Evolutionary conservation across 495 filamentous ascomycete species (phyloP), one percentile per base, ranked within the genome.

Genomic region (Staphylotrichum longicolle): DNA sequence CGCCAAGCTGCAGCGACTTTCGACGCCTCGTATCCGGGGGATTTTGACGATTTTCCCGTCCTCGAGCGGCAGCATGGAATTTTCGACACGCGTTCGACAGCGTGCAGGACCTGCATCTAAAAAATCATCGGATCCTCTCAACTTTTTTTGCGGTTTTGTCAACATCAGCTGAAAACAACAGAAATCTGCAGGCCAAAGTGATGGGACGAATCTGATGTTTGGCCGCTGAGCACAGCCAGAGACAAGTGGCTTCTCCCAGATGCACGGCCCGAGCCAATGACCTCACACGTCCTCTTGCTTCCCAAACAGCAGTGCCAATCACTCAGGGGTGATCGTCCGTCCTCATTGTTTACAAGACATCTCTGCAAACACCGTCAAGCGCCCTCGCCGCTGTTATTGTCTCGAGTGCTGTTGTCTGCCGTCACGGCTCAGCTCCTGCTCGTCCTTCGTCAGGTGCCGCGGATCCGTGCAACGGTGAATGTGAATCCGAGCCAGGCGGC

Each of bases 21-120:
- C 34, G 4, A n/a, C 15, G 5, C 2, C 37, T 54, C 52, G 52
- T 54, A 54, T 54, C 51, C 27, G n/a, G 37, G 12, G 34, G 51
- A 41, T 34, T 39, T 45, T 12, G 42, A 41, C 2, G 14, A 35
- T 40, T 54, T 54, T 54, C 5, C 12, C 20, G 20, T 27, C 20
- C 20, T 27, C 20, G 20, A 27, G 20, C 20, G 20, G 20, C 20
- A 27, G 20, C 20, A 27, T 27, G 20, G 20, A 27, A 27, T 27
- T 27, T 27, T 27, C 20, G 20, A 27, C 20, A 27, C 20, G 20
- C 20, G 20, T 27, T 27, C 20, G 20, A 27, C 20, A 27, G 20
- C 20, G 20, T 27, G 20, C 20, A 27, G 20, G 20, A 27, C 20
- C 20, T 27, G 20, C 20, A 27, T 27, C 20, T 27, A 27, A 27